Evolutionary conservation across 176 grass and related monocot genomes (phyloP).

Genomic region (Lolium perenne): DNA sequence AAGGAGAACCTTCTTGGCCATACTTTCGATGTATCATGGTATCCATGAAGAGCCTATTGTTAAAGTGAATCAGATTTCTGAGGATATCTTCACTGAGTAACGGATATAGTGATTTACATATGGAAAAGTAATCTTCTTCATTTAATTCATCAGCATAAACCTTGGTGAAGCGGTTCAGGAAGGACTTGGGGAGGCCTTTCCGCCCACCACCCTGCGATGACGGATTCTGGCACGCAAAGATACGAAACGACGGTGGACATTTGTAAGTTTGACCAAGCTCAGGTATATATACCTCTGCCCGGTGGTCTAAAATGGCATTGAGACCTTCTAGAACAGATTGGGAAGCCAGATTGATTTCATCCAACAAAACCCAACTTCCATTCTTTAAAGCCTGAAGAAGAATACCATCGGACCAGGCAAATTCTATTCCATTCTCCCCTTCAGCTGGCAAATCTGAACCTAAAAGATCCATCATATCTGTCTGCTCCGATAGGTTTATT

Average conservation of each 20-base stretch:
- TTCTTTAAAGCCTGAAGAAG: conserved; percentile 98
- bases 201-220: conserved; percentile 90
- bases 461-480: conserved; percentile 99
- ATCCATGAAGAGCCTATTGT: conserved; percentile 75
- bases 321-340: conserved; percentile 95
- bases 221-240: conserved; percentile 98
- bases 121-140: conserved; percentile 81
- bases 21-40: conserved; percentile 86
- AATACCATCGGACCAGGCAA: conserved; percentile 97
- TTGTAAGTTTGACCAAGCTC: conserved; percentile 83
- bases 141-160: conserved; percentile 94
- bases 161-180: conserved; percentile 95
- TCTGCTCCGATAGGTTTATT: conserved; percentile 98
- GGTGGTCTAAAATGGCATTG: conserved; percentile 96
- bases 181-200: conserved; percentile 91
- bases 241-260: conserved; percentile 79
- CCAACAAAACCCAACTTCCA: conserved; percentile 96
- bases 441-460: conserved; percentile 91
- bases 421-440: conserved; percentile 76
- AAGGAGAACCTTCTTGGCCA: conserved; percentile 89
- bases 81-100: conserved; percentile 57
- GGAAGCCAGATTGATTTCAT: conserved; percentile 97
- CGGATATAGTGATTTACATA: conserved; percentile 68
- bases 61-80: conserved; percentile 80
- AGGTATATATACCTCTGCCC: conserved; percentile 96